phyloP scores from a whole-genome alignment of 169 alveolate genomes.

The Plasmodium cynomolgi region DNA sequence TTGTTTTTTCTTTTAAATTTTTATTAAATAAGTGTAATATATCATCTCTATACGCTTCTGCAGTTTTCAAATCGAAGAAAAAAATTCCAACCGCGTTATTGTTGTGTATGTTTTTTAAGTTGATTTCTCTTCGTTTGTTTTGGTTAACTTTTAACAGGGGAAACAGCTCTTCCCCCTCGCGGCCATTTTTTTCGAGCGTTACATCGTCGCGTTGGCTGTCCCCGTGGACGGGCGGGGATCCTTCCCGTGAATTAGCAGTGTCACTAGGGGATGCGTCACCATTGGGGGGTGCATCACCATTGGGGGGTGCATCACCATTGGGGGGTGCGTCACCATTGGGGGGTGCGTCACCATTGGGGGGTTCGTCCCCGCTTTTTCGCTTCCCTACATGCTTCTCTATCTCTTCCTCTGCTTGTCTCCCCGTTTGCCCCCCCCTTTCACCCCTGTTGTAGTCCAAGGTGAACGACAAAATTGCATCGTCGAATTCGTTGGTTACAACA shows the following conservation, averaged over 20 bases:
- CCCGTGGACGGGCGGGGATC: neutral
- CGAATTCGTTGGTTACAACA: conserved; percentile 65
- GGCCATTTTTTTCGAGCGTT: neutral
- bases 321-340: neutral
- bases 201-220: neutral
- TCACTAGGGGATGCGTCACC: neutral
- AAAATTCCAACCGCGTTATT: conserved; percentile 35
- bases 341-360: neutral
- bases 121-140: conserved; percentile 24
- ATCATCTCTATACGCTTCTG: conserved; percentile 73
- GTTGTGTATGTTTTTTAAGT: conserved; percentile 29
- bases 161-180: neutral
- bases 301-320: neutral
- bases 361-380: neutral
- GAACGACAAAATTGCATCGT: conserved; percentile 48
- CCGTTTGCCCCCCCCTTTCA: neutral
- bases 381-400: neutral
- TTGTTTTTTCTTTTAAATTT: conserved; percentile 67
- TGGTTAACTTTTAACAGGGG: conserved; percentile 34
- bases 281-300: neutral
- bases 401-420: neutral
- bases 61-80: conserved; percentile 64
- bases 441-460: neutral
- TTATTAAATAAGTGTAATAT: conserved; percentile 39
- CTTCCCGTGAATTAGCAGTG: neutral